Conservation (phyloP, 441 rosid genomes). For the Oxalis stricta region DNA sequence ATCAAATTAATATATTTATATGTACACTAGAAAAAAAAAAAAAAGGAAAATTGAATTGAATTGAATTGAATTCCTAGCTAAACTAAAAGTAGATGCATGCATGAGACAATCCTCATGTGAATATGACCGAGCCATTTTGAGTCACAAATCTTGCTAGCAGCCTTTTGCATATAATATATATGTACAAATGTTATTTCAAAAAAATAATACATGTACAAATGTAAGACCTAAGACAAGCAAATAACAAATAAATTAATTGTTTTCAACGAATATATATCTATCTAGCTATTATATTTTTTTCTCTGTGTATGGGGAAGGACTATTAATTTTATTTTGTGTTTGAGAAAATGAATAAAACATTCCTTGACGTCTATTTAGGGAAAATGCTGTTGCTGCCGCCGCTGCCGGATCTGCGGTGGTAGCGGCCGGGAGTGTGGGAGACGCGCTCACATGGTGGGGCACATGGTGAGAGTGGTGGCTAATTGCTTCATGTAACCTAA, state of each 20-base stretch:
- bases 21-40: too few species aligned
- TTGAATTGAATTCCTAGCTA: too few species aligned
- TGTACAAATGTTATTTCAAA: too few species aligned
- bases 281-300: not conserved
- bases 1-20: too few species aligned
- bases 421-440: conserved; percentile 15
- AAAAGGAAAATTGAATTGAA: too few species aligned
- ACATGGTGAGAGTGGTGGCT: conserved; percentile 34
- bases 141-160: not conserved
- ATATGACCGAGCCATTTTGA: not conserved
- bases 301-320: conserved; percentile 2
- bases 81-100: too few species aligned
- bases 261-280: not conserved
- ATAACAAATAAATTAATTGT: not conserved
- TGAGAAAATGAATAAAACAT: conserved; percentile 13
- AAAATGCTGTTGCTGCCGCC: not conserved
- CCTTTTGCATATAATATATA: too few species aligned
- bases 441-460: conserved; percentile 29
- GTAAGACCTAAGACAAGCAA: not conserved
- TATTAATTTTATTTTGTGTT: not conserved
- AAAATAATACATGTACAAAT: conserved; percentile 5
- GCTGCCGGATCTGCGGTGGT: conserved; percentile 3
- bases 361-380: conserved; percentile 4
- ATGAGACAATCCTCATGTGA: too few species aligned
- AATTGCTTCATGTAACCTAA: conserved; percentile 24